A percentile compares a stretch with the other conserved stretches of the same genome.
Evolutionary conservation across 192 early-diverging fungal species (phyloP).

Genomic region (Coemansia sp.): DNA sequence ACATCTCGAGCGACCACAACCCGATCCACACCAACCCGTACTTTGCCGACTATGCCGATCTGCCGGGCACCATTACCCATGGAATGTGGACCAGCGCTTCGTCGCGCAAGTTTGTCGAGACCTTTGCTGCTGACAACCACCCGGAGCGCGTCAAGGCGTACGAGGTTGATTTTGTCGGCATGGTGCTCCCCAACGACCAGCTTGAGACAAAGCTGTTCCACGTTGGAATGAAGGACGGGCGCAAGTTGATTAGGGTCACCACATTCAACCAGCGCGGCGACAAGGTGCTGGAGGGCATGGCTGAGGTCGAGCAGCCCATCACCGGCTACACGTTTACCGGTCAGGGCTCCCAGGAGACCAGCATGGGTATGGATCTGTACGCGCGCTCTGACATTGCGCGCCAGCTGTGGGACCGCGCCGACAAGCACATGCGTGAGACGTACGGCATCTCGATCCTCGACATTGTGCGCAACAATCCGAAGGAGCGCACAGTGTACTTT

Average conservation of each 20-base stretch:
- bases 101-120: conserved; percentile 94
- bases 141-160: conserved; percentile 87
- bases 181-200: conserved; percentile 90
- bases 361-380: conserved; percentile 97
- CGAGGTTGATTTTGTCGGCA: conserved; percentile 85
- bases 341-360: conserved; percentile 93
- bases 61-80: conserved; percentile 94
- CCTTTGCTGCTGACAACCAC: conserved; percentile 91
- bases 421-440: conserved; percentile 79
- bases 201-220: conserved; percentile 89
- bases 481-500: conserved; percentile 62
- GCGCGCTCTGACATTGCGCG: conserved; percentile 77
- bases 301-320: conserved; percentile 91
- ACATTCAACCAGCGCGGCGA: conserved; percentile 84
- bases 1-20: conserved; percentile 88
- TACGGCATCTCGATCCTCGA: conserved; percentile 64
- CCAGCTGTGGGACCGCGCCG: conserved; percentile 90
- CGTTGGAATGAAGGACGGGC: conserved; percentile 95
- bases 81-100: conserved; percentile 98
- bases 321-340: conserved; percentile 95
- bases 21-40: conserved; percentile 96
- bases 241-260: conserved; percentile 91
- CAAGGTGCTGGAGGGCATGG: conserved; percentile 80
- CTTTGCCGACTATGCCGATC: conserved; percentile 87
- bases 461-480: conserved; percentile 58